These are phyloP conservation scores for Hypomontagnella submonticulosa DNA, from an alignment of 495 filamentous ascomycete genomes.

Conservation along the genomic window DNA sequence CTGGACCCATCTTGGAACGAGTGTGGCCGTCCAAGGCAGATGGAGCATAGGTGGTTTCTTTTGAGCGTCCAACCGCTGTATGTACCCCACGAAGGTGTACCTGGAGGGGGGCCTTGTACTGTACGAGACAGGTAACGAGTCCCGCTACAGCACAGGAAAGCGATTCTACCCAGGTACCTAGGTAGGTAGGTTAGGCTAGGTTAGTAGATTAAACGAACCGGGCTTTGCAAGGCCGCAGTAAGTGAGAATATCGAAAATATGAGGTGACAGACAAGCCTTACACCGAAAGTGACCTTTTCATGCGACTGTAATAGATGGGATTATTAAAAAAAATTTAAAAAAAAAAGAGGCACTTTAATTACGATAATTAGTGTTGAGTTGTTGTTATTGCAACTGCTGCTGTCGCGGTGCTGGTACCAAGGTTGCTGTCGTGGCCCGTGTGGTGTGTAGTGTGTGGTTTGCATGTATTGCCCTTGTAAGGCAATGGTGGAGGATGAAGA, in stretches of 20 bases:
- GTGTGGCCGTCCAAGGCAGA: constrained; percentile 9
- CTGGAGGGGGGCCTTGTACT: constrained; percentile 9
- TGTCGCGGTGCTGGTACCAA: constrained; percentile 6
- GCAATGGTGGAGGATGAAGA: constrained; percentile 41
- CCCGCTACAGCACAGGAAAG: constrained; percentile 28
- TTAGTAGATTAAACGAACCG: constrained; percentile 14
- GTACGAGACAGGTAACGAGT: constrained; percentile 16
- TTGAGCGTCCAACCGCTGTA: constrained; percentile 25
- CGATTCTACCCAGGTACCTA: constrained; percentile 9
- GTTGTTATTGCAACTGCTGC: constrained; percentile 3
- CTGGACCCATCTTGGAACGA: constrained; percentile 8
- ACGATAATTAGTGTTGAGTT: constrained; percentile 4
- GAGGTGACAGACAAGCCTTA: neutral
- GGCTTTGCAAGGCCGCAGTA: neutral
- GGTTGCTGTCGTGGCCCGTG: constrained; percentile 1
- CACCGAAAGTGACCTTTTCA: neutral
- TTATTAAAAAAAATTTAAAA: too few relatives aligned
- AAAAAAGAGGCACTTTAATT: constrained; percentile 5
- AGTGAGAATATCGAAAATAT: constrained; percentile 9
- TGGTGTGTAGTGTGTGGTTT: constrained; percentile 14
- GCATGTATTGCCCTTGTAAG: constrained; percentile 15
- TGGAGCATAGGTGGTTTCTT: constrained; percentile 12
- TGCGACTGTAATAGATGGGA: neutral
- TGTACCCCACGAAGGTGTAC: constrained; percentile 37
- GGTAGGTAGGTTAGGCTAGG: neutral